Conservation (phyloP, 768 basidiomycete species). For the Boletus tomentosulus region DNA sequence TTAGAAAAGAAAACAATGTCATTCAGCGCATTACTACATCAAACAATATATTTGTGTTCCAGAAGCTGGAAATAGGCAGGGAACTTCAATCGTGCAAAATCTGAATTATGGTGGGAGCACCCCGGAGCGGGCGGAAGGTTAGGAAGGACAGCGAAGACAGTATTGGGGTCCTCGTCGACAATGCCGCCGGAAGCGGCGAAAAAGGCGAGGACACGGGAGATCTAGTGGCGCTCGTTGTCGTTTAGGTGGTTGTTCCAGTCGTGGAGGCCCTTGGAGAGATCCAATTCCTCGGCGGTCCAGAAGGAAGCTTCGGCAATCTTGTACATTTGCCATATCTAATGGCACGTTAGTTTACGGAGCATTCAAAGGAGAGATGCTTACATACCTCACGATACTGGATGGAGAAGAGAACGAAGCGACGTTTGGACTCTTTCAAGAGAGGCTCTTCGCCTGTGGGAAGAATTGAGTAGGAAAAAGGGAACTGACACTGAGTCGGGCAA, state of each 20-base stretch:
- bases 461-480: too few species aligned
- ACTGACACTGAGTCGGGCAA: too few species aligned
- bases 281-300: slow-evolving; percentile 92
- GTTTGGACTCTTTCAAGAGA: slow-evolving; percentile 69
- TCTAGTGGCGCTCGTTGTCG: slow-evolving; percentile 79
- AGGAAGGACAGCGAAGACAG: too few species aligned
- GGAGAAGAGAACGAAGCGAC: slow-evolving; percentile 60
- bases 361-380: background rate
- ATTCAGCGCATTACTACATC: too few species aligned
- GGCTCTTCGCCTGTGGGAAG: slow-evolving; percentile 54
- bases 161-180: slow-evolving; percentile 77
- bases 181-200: slow-evolving; percentile 96
- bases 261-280: slow-evolving; percentile 76
- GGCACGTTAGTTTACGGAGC: background rate
- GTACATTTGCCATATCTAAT: slow-evolving; percentile 91
- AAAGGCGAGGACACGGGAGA: slow-evolving; percentile 91
- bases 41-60: too few species aligned
- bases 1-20: too few species aligned
- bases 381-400: slow-evolving; percentile 87
- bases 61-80: too few species aligned
- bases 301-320: slow-evolving; percentile 93
- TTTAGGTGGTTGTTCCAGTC: slow-evolving; percentile 86
- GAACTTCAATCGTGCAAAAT: too few species aligned
- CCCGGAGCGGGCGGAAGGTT: too few species aligned
- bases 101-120: too few species aligned